Evolutionary conservation across 495 filamentous ascomycete species (phyloP).

Genomic region (Thozetella sp.): DNA sequence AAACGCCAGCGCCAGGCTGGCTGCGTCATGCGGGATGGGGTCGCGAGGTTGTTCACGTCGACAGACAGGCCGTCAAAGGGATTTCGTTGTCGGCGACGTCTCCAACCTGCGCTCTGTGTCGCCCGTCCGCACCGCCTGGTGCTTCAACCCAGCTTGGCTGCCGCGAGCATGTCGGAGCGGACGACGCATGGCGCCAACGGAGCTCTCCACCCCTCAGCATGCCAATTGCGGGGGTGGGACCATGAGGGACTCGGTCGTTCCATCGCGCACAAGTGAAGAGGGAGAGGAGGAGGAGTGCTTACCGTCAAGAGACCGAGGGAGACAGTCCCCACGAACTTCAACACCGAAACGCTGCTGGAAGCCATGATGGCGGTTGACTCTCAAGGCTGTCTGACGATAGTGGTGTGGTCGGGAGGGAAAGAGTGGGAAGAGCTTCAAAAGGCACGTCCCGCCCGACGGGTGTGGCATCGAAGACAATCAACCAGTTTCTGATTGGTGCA

Average conservation of each 20-base stretch:
- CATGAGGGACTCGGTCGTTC: not conserved
- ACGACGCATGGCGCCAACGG: conserved; percentile 4
- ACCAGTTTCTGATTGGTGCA: not conserved
- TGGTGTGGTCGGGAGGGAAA: not conserved
- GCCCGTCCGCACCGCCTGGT: too few relatives aligned
- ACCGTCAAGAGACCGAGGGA: conserved; percentile 87
- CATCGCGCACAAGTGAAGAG: conserved; percentile 12
- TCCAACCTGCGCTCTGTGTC: too few relatives aligned
- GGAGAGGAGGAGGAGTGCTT: conserved; percentile 32
- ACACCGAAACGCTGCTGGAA: conserved; percentile 65
- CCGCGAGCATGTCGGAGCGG: too few relatives aligned
- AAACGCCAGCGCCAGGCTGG: too few relatives aligned
- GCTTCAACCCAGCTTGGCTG: too few relatives aligned
- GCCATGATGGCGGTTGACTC: conserved; percentile 57
- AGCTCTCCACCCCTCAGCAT: not conserved
- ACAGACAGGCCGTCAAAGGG: too few relatives aligned
- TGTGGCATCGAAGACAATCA: not conserved
- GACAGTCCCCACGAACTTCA: conserved; percentile 89
- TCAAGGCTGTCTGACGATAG: conserved; percentile 1
- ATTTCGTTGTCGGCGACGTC: too few relatives aligned
- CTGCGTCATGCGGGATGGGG: too few relatives aligned
- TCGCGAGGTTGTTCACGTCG: too few relatives aligned
- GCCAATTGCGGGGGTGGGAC: not conserved
- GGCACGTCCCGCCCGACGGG: not conserved
- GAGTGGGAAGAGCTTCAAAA: conserved; percentile 1